Evolutionary conservation across 805 yeast genomes (phyloP).

Genomic region (Vanderwaltozyma polyspora): DNA sequence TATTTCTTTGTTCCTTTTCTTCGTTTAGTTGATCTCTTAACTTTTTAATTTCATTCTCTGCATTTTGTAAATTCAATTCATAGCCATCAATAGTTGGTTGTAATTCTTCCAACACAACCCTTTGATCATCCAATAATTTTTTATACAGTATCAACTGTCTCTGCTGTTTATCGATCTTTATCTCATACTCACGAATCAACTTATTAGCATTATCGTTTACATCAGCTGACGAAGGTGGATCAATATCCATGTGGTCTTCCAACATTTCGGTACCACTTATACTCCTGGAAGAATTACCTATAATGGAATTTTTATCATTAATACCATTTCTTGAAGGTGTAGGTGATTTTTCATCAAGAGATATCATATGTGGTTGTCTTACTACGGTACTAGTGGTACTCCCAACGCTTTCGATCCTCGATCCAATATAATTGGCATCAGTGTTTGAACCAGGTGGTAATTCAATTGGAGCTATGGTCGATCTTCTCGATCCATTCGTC

Average conservation of each 20-base stretch:
- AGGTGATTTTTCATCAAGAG: constrained; percentile 8
- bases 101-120: constrained; percentile 22
- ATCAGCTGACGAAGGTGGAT: constrained; percentile 6
- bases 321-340: constrained; percentile 7
- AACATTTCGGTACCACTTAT: background rate
- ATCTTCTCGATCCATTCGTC: constrained; percentile 8
- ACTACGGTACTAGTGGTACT: constrained; percentile 9
- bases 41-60: constrained; percentile 15
- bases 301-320: background rate
- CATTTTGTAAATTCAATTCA: constrained; percentile 25
- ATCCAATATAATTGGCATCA: background rate
- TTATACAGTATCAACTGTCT: constrained; percentile 18
- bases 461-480: constrained; percentile 4
- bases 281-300: background rate
- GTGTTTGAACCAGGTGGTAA: too few species aligned
- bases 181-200: constrained; percentile 6
- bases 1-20: constrained; percentile 19
- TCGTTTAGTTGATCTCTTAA: constrained; percentile 16
- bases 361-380: constrained; percentile 4
- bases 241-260: constrained; percentile 10
- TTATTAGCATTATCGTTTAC: constrained; percentile 2
- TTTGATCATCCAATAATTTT: constrained; percentile 23
- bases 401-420: constrained; percentile 4
- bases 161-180: constrained; percentile 11
- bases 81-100: constrained; percentile 25